These are phyloP conservation scores for Pseudonitzschia pungens DNA, from an alignment of 108 stramenopile genomes.

Conservation along the genomic window DNA sequence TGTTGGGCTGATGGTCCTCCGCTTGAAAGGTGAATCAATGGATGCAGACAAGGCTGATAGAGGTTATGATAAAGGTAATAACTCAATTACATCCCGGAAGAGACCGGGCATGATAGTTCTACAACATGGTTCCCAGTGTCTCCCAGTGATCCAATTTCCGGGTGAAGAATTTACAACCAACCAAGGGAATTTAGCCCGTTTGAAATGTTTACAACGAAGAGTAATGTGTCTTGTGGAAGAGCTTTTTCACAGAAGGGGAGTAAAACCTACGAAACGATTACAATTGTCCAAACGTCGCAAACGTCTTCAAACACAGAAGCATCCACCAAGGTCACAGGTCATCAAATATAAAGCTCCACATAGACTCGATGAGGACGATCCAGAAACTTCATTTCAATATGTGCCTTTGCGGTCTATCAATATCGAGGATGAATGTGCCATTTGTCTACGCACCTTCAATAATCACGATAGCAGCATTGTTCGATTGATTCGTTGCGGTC, in stretches of 20 bases:
- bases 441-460: background rate
- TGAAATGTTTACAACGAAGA: background rate
- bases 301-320: background rate
- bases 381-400: background rate
- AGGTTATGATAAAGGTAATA: background rate
- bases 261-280: background rate
- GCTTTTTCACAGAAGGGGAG: background rate
- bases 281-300: background rate
- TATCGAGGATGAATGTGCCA: background rate
- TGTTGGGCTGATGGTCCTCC: background rate
- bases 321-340: background rate
- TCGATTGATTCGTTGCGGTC: background rate
- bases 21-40: slow-evolving; percentile 9
- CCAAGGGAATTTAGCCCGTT: background rate
- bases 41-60: background rate
- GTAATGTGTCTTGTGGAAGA: background rate
- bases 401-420: background rate
- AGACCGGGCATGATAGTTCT: background rate
- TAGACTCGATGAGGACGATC: background rate
- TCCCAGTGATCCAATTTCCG: background rate
- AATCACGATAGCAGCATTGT: background rate
- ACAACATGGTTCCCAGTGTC: background rate
- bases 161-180: background rate
- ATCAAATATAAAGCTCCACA: background rate
- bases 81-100: background rate